These are phyloP conservation scores for Coemansia pectinata DNA, from an alignment of 192 early-diverging fungal species.

Conservation along the genomic window DNA sequence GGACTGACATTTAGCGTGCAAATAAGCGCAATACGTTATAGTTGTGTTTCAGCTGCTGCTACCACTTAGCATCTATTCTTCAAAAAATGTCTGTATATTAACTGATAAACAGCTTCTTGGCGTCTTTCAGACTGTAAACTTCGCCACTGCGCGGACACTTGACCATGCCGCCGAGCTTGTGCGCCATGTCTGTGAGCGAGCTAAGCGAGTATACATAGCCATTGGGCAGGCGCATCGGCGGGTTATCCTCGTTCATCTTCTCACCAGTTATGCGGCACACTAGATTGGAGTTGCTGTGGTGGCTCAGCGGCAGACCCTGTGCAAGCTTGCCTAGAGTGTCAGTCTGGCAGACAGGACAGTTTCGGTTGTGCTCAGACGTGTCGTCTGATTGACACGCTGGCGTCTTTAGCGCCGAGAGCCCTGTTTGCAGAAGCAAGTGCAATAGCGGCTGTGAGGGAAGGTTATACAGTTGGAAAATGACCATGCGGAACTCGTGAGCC, in stretches of 20 bases:
- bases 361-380: slow-evolving; percentile 75
- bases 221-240: slow-evolving; percentile 94
- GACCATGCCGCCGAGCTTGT: slow-evolving; percentile 64
- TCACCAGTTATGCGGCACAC: slow-evolving; percentile 90
- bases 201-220: slow-evolving; percentile 90
- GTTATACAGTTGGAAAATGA: slow-evolving; percentile 85
- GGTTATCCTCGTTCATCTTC: slow-evolving; percentile 97
- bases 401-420: slow-evolving; percentile 92
- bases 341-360: slow-evolving; percentile 93
- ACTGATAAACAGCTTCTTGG: slow-evolving; percentile 80
- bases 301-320: slow-evolving; percentile 80
- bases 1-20: neutral
- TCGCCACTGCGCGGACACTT: slow-evolving; percentile 71
- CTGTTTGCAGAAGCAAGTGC: slow-evolving; percentile 90
- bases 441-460: slow-evolving; percentile 87
- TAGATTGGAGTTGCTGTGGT: slow-evolving; percentile 93
- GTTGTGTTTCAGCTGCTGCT: too few relatives aligned
- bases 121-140: slow-evolving; percentile 57
- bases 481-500: slow-evolving; percentile 76
- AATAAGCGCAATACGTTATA: too few relatives aligned
- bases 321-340: slow-evolving; percentile 87
- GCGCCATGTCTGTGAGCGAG: slow-evolving; percentile 71
- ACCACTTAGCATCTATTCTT: too few relatives aligned
- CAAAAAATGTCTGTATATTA: slow-evolving; percentile 13
- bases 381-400: slow-evolving; percentile 71